Evolutionary conservation across 495 filamentous ascomycete species (phyloP).

Genomic region (Hyaloscypha finlandica): DNA sequence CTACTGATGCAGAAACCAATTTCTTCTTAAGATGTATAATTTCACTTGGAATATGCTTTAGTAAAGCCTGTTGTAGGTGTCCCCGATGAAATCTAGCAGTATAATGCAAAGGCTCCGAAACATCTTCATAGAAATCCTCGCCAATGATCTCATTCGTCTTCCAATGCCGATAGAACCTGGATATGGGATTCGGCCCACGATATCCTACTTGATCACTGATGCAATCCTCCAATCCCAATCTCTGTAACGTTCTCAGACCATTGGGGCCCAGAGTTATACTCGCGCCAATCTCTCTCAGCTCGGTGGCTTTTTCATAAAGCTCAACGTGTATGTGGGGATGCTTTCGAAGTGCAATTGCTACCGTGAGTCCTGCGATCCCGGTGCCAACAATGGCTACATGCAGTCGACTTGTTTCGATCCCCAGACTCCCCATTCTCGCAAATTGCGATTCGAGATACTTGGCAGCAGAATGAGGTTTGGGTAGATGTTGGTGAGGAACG

Average conservation of each 20-base stretch:
- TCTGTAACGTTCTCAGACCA: slow-evolving; percentile 51
- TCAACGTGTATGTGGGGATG: slow-evolving; percentile 43
- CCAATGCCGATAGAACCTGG: slow-evolving; percentile 42
- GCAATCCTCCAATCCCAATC: slow-evolving; percentile 44
- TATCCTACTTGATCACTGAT: slow-evolving; percentile 44
- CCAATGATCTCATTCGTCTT: slow-evolving; percentile 49
- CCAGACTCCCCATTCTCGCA: slow-evolving; percentile 14
- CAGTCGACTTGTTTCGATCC: not conserved
- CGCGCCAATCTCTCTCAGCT: slow-evolving; percentile 50
- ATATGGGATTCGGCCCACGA: slow-evolving; percentile 38
- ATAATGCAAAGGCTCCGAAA: slow-evolving; percentile 43
- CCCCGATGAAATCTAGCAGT: slow-evolving; percentile 50
- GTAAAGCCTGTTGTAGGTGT: slow-evolving; percentile 48
- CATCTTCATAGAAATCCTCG: slow-evolving; percentile 39
- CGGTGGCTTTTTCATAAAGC: slow-evolving; percentile 48
- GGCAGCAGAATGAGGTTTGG: not conserved
- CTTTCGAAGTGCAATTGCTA: slow-evolving; percentile 44
- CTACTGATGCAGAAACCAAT: slow-evolving; percentile 25
- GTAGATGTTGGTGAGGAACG: not conserved
- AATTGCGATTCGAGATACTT: not conserved
- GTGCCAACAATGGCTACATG: slow-evolving; percentile 48
- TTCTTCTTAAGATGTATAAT: slow-evolving; percentile 34
- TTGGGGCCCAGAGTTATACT: slow-evolving; percentile 54
- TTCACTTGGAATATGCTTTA: slow-evolving; percentile 43
- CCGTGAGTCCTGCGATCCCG: slow-evolving; percentile 50